phyloP scores from a whole-genome alignment of 331 rosid genomes.

The Erythrophleum ivorense region DNA sequence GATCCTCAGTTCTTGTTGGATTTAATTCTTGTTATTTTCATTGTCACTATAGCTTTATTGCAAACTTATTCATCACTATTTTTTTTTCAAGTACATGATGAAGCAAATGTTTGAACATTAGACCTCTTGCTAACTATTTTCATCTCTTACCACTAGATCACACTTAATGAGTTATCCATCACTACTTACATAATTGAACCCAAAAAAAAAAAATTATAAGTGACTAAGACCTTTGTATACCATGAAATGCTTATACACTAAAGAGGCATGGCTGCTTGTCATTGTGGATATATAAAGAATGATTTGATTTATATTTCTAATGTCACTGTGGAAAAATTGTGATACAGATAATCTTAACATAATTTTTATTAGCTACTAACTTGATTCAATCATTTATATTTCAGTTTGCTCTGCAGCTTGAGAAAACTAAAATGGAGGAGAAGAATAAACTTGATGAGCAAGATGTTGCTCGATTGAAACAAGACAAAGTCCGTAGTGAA shows the following conservation, averaged over 20 bases:
- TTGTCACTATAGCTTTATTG: constrained; percentile 22
- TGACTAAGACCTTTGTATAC: constrained; percentile 24
- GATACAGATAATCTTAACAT: constrained; percentile 26
- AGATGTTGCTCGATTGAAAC: constrained; percentile 66
- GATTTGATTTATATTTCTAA: constrained; percentile 21
- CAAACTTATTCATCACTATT: constrained; percentile 18
- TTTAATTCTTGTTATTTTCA: constrained; percentile 22
- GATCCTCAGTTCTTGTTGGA: constrained; percentile 33
- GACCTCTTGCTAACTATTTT: background rate
- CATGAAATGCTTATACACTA: constrained; percentile 29
- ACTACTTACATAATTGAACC: background rate
- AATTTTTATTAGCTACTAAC: constrained; percentile 34
- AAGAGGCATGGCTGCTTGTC: constrained; percentile 31
- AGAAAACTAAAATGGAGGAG: constrained; percentile 74
- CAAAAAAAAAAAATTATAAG: background rate
- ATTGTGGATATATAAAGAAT: background rate
- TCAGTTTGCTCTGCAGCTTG: constrained; percentile 59
- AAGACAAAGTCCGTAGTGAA: constrained; percentile 65
- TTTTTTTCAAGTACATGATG: background rate
- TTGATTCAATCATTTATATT: constrained; percentile 22
- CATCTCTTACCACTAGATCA: background rate
- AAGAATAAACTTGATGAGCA: constrained; percentile 82
- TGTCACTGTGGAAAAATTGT: constrained; percentile 28
- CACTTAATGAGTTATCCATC: background rate
- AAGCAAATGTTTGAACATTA: background rate